These are phyloP conservation scores for Neurospora hispaniola DNA, from an alignment of 495 filamentous ascomycete genomes.

Conservation along the genomic window DNA sequence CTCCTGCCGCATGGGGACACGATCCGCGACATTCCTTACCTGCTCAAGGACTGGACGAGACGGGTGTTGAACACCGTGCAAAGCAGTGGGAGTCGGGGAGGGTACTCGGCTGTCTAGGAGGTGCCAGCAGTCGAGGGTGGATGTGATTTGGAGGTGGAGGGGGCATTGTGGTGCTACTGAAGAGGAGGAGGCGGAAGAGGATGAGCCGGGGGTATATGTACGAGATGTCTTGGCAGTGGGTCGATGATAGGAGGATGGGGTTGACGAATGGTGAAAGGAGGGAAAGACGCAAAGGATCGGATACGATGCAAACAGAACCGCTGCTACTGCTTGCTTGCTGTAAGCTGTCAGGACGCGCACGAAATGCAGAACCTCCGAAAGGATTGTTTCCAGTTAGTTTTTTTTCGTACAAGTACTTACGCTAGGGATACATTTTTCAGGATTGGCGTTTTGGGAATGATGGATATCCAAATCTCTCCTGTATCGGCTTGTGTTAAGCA, in stretches of 20 bases:
- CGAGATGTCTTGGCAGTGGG: conserved; percentile 26
- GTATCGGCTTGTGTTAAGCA: not conserved
- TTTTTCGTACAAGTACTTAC: not conserved
- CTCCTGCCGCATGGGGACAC: conserved; percentile 87
- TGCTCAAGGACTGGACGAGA: conserved; percentile 78
- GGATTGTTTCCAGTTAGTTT: not conserved
- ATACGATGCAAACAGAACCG: not conserved
- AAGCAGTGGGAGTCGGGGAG: conserved; percentile 67
- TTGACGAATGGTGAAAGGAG: not conserved
- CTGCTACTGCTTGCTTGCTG: not conserved
- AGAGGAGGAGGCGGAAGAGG: conserved; percentile 5
- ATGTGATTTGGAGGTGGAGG: conserved; percentile 2
- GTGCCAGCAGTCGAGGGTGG: not conserved
- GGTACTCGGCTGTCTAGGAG: conserved; percentile 80
- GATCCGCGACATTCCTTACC: conserved; percentile 83
- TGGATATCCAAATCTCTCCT: not conserved
- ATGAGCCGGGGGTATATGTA: conserved; percentile 19
- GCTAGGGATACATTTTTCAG: not conserved
- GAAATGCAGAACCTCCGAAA: not conserved
- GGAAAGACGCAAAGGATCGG: not conserved
- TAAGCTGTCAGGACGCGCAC: not conserved
- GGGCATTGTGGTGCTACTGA: not conserved
- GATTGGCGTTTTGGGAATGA: not conserved
- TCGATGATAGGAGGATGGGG: conserved; percentile 6
- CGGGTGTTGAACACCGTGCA: conserved; percentile 74